Percentiles rank a stretch among this genome's conserved stretches.
These are phyloP conservation scores for Solanum okadae DNA, from an alignment of 257 asterid species.

Conservation along the genomic window DNA sequence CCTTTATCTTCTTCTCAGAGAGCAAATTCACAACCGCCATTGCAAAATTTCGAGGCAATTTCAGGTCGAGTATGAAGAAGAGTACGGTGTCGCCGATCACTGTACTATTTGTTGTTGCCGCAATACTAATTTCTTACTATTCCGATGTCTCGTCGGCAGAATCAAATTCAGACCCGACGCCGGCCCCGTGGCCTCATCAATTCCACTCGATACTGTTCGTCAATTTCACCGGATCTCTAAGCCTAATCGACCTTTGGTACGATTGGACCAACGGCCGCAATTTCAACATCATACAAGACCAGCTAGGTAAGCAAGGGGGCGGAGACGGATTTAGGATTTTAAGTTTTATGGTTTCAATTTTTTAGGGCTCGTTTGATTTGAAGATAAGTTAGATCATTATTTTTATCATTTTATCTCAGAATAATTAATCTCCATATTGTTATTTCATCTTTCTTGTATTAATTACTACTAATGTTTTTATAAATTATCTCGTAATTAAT, in stretches of 20 bases:
- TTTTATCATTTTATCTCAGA: too few relatives aligned
- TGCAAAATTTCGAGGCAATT: not conserved
- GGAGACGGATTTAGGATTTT: not conserved
- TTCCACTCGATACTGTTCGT: constrained; percentile 56
- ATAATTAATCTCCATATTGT: too few relatives aligned
- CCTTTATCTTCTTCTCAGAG: not conserved
- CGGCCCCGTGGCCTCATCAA: constrained; percentile 64
- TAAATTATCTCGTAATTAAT: not conserved
- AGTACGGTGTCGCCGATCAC: not conserved
- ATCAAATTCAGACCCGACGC: constrained; percentile 20
- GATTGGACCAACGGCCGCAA: constrained; percentile 68
- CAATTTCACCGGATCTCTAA: constrained; percentile 38
- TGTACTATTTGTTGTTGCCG: not conserved
- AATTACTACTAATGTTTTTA: too few relatives aligned
- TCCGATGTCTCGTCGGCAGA: not conserved
- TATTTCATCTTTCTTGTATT: too few relatives aligned
- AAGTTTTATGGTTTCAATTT: too few relatives aligned
- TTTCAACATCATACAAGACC: constrained; percentile 63
- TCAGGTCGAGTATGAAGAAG: not conserved
- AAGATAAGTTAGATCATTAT: not conserved
- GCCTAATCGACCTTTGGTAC: constrained; percentile 49
- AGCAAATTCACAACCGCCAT: not conserved
- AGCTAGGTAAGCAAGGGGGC: constrained; percentile 25
- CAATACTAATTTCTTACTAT: not conserved
- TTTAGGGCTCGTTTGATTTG: not conserved